These are phyloP conservation scores for Alnus rubra DNA, from an alignment of 306 rosid species.

Conservation along the genomic window DNA sequence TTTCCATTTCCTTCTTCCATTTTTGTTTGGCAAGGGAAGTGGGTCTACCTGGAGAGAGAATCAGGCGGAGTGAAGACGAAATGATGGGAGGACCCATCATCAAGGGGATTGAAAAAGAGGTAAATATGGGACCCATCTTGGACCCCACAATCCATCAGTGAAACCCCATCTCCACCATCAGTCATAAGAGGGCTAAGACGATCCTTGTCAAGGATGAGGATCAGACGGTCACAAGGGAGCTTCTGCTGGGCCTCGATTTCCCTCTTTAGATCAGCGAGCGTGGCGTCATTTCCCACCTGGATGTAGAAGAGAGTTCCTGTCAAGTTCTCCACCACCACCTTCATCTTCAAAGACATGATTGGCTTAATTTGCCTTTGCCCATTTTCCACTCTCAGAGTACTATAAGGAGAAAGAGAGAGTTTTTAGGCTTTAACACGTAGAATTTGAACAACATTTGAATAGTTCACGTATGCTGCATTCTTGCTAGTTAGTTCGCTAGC, in stretches of 20 bases:
- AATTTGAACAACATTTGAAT: not conserved
- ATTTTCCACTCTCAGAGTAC: not conserved
- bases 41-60: constrained; percentile 10
- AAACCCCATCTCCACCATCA: constrained; percentile 30
- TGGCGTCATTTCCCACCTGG: constrained; percentile 46
- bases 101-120: constrained; percentile 51
- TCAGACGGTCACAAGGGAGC: constrained; percentile 55
- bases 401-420: not conserved
- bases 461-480: constrained; percentile 49
- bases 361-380: not conserved
- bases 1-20: not conserved
- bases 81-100: constrained; percentile 31
- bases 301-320: constrained; percentile 49
- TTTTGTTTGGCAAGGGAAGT: not conserved
- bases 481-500: constrained; percentile 41
- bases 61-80: constrained; percentile 29
- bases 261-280: constrained; percentile 42
- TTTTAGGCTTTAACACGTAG: not conserved
- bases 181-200: constrained; percentile 17
- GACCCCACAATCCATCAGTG: constrained; percentile 59
- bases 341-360: constrained; percentile 24
- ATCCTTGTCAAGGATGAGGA: constrained; percentile 40
- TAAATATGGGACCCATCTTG: constrained; percentile 57
- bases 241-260: constrained; percentile 53
- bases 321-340: constrained; percentile 47